phyloP scores from a whole-genome alignment of 129 eudicot genomes.

The Ambrosia trifida region DNA sequence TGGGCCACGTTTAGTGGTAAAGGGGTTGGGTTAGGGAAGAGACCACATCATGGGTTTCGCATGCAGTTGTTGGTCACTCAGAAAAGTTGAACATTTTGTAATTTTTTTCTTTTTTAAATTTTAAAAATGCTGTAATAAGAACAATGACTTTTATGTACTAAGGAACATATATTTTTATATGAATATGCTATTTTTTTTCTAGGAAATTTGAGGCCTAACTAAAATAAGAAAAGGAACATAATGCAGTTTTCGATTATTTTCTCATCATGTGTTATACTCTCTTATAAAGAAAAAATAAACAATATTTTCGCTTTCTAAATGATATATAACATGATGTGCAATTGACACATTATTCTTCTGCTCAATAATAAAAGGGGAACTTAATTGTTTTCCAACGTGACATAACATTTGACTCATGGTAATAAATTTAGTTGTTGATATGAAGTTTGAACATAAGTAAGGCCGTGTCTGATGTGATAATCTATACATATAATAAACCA shows the following conservation, averaged over 20 bases:
- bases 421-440: too few species aligned
- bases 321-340: not conserved
- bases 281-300: not conserved
- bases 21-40: slow-evolving; percentile 23
- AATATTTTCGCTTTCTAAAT: slow-evolving; percentile 21
- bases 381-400: not conserved
- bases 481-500: too few species aligned
- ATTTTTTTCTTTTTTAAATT: not conserved
- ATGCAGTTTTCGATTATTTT: not conserved
- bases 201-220: too few species aligned
- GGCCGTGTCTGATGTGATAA: too few species aligned
- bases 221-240: not conserved
- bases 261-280: not conserved
- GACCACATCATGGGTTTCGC: slow-evolving; percentile 36
- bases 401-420: not conserved
- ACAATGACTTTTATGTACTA: too few species aligned
- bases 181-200: too few species aligned
- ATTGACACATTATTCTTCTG: slow-evolving; percentile 7
- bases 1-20: slow-evolving; percentile 42
- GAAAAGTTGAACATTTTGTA: slow-evolving; percentile 10
- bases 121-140: not conserved
- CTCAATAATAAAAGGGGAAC: not conserved
- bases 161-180: too few species aligned
- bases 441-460: too few species aligned
- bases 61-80: slow-evolving; percentile 33